These are phyloP conservation scores for Mangifera indica DNA, from an alignment of 345 rosid species.

Conservation along the genomic window DNA sequence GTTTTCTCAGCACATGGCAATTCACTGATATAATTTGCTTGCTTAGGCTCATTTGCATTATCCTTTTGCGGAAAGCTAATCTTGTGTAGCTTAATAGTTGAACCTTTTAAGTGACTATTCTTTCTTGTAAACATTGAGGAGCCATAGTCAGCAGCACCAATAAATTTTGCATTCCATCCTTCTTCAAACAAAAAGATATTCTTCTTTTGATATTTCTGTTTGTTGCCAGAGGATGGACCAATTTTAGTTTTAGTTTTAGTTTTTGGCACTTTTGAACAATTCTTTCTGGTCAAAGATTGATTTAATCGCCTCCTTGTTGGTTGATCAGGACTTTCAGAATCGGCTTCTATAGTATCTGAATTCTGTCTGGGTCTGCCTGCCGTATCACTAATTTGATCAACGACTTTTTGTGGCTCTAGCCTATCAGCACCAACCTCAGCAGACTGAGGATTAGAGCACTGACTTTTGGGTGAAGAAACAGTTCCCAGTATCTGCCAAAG, in stretches of 20 bases:
- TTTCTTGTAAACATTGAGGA: slow-evolving; percentile 38
- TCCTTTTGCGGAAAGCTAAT: slow-evolving; percentile 35
- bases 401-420: slow-evolving; percentile 32
- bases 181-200: slow-evolving; percentile 56
- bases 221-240: slow-evolving; percentile 35
- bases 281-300: slow-evolving; percentile 49
- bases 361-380: slow-evolving; percentile 40
- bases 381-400: slow-evolving; percentile 29
- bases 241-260: slow-evolving; percentile 32
- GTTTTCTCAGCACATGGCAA: slow-evolving; percentile 42
- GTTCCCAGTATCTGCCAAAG: slow-evolving; percentile 72
- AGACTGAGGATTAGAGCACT: slow-evolving; percentile 42
- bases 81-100: slow-evolving; percentile 43
- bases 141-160: slow-evolving; percentile 30
- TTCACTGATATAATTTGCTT: slow-evolving; percentile 36
- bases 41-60: slow-evolving; percentile 37
- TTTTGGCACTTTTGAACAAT: slow-evolving; percentile 30
- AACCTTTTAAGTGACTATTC: slow-evolving; percentile 37
- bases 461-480: slow-evolving; percentile 59
- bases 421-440: slow-evolving; percentile 36
- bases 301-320: slow-evolving; percentile 57
- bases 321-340: slow-evolving; percentile 60
- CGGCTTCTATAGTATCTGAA: slow-evolving; percentile 85
- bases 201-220: slow-evolving; percentile 32
- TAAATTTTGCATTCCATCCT: slow-evolving; percentile 34